Conservation (phyloP, 768 basidiomycete species). For the Sarcodon sp. region DNA sequence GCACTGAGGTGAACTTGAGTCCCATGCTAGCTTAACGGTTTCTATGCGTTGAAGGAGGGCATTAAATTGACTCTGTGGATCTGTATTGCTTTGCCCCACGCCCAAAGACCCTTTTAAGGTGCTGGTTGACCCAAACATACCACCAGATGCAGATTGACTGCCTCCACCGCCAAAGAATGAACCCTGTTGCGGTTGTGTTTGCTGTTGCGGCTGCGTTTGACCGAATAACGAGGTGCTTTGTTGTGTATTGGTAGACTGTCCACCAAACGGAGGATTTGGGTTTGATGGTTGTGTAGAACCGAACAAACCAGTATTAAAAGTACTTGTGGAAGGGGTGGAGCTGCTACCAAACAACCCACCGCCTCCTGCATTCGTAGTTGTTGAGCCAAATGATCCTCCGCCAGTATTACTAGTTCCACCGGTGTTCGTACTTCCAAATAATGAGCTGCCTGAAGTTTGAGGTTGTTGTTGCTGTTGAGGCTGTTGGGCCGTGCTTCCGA, state of each 20-base stretch:
- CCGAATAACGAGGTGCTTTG: slow-evolving; percentile 8
- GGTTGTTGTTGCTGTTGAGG: slow-evolving; percentile 2
- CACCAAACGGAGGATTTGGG: slow-evolving; percentile 1
- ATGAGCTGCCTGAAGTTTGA: slow-evolving; percentile 1
- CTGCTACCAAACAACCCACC: slow-evolving; percentile 17
- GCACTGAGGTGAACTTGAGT: slow-evolving; percentile 51
- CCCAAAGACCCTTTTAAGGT: slow-evolving; percentile 23
- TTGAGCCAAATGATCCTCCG: slow-evolving; percentile 4
- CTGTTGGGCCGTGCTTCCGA: slow-evolving; percentile 4
- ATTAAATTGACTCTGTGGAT: slow-evolving; percentile 45
- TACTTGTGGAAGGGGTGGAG: slow-evolving; percentile 2
- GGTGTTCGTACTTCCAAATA: slow-evolving; percentile 8
- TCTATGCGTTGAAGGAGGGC: slow-evolving; percentile 49
- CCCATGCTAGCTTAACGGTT: slow-evolving; percentile 57
- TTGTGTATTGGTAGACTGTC: slow-evolving; percentile 6
- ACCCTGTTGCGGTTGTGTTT: slow-evolving; percentile 1
- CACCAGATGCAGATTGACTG: slow-evolving; percentile 7
- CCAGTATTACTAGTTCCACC: slow-evolving; percentile 2
- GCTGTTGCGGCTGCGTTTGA: slow-evolving; percentile 11
- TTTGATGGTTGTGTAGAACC: slow-evolving; percentile 8
- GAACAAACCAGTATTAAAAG: slow-evolving; percentile 13
- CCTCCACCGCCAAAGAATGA: background rate
- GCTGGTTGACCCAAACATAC: slow-evolving; percentile 14
- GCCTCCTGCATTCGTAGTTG: slow-evolving; percentile 3
- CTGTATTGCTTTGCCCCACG: slow-evolving; percentile 34